These are phyloP conservation scores for Fraxinus albicans DNA, from an alignment of 305 asterid species.

Conservation along the genomic window DNA sequence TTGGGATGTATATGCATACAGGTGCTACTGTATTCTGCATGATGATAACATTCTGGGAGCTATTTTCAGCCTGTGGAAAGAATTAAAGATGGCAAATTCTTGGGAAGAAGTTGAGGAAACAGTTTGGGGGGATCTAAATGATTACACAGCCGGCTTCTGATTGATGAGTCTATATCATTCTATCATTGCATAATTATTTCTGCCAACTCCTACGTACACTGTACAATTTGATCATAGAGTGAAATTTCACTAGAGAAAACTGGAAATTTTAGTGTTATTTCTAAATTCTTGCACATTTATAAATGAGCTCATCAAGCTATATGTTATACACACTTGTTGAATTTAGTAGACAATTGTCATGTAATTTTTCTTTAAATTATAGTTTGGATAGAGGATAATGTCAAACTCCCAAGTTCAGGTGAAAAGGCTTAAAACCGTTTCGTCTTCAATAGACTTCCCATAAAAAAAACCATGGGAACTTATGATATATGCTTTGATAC, in stretches of 20 bases:
- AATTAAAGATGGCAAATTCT: conserved; percentile 60
- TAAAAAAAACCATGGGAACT: no score
- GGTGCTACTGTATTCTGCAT: conserved; percentile 85
- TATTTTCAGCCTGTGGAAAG: conserved; percentile 78
- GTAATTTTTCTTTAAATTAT: no score
- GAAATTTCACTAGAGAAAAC: neutral
- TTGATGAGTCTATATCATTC: conserved; percentile 13
- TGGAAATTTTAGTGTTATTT: neutral
- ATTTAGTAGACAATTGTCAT: neutral
- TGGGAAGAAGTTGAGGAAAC: conserved; percentile 94
- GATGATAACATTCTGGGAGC: conserved; percentile 89
- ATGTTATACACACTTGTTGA: neutral
- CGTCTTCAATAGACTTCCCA: no score
- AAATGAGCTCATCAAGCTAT: neutral
- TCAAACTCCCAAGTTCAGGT: no score
- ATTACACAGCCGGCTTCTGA: conserved; percentile 36
- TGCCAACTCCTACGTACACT: neutral
- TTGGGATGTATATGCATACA: conserved; percentile 26
- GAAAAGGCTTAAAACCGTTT: no score
- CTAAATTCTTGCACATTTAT: neutral
- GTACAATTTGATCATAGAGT: neutral
- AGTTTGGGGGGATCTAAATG: conserved; percentile 84
- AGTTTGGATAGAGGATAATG: no score
- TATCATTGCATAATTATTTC: neutral
- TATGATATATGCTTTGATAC: no score